These are phyloP conservation scores for Kodamaea alishanica DNA, from an alignment of 1,139 yeast genomes.

Conservation along the genomic window DNA sequence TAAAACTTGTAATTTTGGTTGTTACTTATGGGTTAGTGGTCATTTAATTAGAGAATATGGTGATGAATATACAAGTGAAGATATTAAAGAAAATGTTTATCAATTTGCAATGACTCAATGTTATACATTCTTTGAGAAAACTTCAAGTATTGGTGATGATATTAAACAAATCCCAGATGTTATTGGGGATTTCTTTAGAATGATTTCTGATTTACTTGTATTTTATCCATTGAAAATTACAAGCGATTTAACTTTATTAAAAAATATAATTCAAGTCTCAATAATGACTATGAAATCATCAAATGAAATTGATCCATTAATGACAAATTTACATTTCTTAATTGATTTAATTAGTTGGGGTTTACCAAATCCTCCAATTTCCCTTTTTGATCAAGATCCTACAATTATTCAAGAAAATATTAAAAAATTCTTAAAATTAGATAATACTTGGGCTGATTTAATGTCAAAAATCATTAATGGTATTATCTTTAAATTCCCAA, in stretches of 20 bases:
- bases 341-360: conserved; percentile 86
- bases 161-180: conserved; percentile 61
- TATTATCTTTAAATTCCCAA: conserved; percentile 66
- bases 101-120: conserved; percentile 49
- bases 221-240: conserved; percentile 70
- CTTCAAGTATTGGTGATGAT: conserved; percentile 19
- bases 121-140: conserved; percentile 33
- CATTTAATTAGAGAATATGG: conserved; percentile 75
- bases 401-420: conserved; percentile 49
- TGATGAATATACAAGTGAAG: conserved; percentile 47
- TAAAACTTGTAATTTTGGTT: conserved; percentile 65
- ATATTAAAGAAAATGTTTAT: conserved; percentile 40
- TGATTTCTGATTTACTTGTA: conserved; percentile 77
- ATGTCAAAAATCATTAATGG: conserved; percentile 58
- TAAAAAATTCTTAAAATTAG: conserved; percentile 31
- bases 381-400: conserved; percentile 53
- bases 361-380: conserved; percentile 71
- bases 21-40: conserved; percentile 90
- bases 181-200: conserved; percentile 83
- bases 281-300: conserved; percentile 50
- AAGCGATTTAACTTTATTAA: conserved; percentile 51
- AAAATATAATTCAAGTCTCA: conserved; percentile 59
- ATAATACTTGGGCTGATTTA: conserved; percentile 57
- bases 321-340: conserved; percentile 68
- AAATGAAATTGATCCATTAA: conserved; percentile 69